These are phyloP conservation scores for Euryodendron excelsum DNA, from an alignment of 148 eudicot species.

Conservation along the genomic window DNA sequence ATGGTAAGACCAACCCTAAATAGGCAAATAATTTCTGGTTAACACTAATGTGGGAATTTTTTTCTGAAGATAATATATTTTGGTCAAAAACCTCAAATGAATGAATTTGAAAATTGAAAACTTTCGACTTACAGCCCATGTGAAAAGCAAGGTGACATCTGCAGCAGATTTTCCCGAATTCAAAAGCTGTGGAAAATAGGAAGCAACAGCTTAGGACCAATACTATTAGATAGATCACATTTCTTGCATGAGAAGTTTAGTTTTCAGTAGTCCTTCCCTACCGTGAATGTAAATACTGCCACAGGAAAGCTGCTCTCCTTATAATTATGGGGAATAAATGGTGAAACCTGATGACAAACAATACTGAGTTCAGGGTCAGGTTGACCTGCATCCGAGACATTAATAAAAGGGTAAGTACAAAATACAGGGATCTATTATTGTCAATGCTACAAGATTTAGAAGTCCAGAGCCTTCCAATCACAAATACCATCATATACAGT, in stretches of 20 bases:
- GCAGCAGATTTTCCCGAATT: constrained; percentile 73
- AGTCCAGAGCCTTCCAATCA: too few relatives aligned
- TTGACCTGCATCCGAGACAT: constrained; percentile 56
- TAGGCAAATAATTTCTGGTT: too few relatives aligned
- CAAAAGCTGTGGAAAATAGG: constrained; percentile 50
- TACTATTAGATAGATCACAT: neutral
- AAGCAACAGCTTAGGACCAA: neutral
- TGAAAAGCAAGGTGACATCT: constrained; percentile 83
- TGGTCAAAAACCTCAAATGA: neutral
- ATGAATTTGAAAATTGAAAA: neutral
- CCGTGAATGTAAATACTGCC: constrained; percentile 85
- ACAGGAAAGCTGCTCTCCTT: constrained; percentile 93
- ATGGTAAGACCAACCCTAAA: too few relatives aligned
- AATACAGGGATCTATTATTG: neutral
- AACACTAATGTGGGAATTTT: neutral
- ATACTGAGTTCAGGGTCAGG: constrained; percentile 80
- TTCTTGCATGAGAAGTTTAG: too few relatives aligned
- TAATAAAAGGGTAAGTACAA: neutral
- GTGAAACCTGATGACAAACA: constrained; percentile 92
- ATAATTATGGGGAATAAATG: constrained; percentile 88
- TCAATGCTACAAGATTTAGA: neutral
- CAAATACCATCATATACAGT: constrained; percentile 86
- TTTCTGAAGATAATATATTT: neutral
- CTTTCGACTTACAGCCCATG: constrained; percentile 77
- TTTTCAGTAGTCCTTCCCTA: constrained; percentile 19